phyloP scores from a whole-genome alignment of 495 filamentous ascomycete genomes.

The Pseudomonodictys pantanalensis region DNA sequence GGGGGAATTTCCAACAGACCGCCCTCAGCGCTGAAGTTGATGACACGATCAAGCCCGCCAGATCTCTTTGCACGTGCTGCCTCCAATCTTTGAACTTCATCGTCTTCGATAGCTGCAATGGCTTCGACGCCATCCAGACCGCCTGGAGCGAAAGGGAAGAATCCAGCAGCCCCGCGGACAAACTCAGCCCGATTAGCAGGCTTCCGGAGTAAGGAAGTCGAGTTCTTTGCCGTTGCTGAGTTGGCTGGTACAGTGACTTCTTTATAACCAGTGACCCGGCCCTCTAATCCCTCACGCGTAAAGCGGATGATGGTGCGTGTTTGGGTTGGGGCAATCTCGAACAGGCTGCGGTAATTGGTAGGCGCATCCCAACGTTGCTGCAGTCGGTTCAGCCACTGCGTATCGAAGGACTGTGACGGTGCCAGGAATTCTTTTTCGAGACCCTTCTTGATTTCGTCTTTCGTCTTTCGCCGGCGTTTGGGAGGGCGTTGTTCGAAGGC shows the following conservation, averaged over 20 bases:
- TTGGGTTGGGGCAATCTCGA: slow-evolving; percentile 85
- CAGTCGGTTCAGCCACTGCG: slow-evolving; percentile 79
- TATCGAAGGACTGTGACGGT: slow-evolving; percentile 72
- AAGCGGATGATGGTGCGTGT: slow-evolving; percentile 91
- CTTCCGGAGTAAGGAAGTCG: slow-evolving; percentile 83
- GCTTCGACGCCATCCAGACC: slow-evolving; percentile 86
- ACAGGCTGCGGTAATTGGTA: slow-evolving; percentile 72
- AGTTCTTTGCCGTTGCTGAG: slow-evolving; percentile 93
- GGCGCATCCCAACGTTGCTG: slow-evolving; percentile 89
- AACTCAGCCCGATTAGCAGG: slow-evolving; percentile 87
- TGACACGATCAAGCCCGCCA: slow-evolving; percentile 67
- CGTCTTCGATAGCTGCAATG: slow-evolving; percentile 70
- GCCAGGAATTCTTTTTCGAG: slow-evolving; percentile 76
- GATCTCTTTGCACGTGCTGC: slow-evolving; percentile 40
- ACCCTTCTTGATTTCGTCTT: slow-evolving; percentile 59
- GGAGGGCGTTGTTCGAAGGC: slow-evolving; percentile 54
- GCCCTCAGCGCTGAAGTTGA: slow-evolving; percentile 72
- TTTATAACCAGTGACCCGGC: slow-evolving; percentile 87
- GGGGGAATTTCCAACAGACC: slow-evolving; percentile 80
- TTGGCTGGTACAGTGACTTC: slow-evolving; percentile 90
- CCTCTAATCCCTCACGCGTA: slow-evolving; percentile 86
- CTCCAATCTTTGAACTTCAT: slow-evolving; percentile 45
- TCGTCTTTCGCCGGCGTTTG: slow-evolving; percentile 56
- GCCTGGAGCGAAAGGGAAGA: slow-evolving; percentile 93
- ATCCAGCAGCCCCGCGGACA: slow-evolving; percentile 90